phyloP scores from a whole-genome alignment of 1,139 yeast species.

The Candida mesenterica region DNA sequence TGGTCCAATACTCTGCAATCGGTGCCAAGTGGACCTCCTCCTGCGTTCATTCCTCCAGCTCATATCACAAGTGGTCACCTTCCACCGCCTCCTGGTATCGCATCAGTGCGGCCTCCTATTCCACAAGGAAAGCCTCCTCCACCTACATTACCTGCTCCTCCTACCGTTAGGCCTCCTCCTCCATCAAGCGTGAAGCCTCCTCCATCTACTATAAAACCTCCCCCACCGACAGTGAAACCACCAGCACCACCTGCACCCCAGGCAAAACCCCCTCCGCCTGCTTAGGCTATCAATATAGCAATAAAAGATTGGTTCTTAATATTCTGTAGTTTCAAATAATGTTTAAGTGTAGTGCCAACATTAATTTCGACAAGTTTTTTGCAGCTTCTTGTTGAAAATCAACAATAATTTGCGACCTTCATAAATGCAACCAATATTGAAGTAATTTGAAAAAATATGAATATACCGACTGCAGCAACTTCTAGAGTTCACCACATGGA shows the following conservation, averaged over 20 bases:
- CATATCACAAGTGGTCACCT: conserved; percentile 9
- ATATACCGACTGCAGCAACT: too few relatives aligned
- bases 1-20: conserved; percentile 12
- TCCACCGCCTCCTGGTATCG: conserved; percentile 7
- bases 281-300: too few relatives aligned
- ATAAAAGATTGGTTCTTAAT: too few relatives aligned
- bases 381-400: not conserved
- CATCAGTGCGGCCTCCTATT: conserved; percentile 11
- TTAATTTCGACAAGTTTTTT: too few relatives aligned
- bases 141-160: conserved; percentile 24
- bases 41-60: conserved; percentile 6
- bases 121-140: conserved; percentile 14
- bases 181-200: conserved; percentile 2
- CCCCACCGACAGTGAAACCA: conserved; percentile 6
- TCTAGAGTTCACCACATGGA: too few relatives aligned
- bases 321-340: too few relatives aligned
- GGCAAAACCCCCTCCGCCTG: conserved; percentile 16
- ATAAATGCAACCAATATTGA: too few relatives aligned
- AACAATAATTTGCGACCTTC: not conserved
- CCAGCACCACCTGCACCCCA: conserved; percentile 23
- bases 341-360: too few relatives aligned
- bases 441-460: too few relatives aligned
- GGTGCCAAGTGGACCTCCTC: conserved; percentile 11
- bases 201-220: conserved; percentile 10
- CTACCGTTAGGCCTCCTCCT: conserved; percentile 2